phyloP scores from a whole-genome alignment of 495 filamentous ascomycete species.

The Daldinia bambusicola region DNA sequence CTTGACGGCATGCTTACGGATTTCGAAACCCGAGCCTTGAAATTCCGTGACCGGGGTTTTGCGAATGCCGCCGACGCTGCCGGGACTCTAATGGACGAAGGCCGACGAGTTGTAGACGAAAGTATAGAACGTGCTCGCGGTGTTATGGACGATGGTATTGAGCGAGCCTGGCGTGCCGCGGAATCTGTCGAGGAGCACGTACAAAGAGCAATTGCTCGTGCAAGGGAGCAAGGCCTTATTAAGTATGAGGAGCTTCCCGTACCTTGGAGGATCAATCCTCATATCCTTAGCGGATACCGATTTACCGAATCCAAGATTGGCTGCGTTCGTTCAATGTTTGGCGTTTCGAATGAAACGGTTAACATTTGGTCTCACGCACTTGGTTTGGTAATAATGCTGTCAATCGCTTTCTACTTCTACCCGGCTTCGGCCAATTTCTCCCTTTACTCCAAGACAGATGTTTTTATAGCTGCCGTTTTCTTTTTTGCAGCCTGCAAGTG shows the following conservation, averaged over 20 bases:
- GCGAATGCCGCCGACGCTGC: slow-evolving; percentile 71
- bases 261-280: slow-evolving; percentile 94
- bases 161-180: slow-evolving; percentile 78
- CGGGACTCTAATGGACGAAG: slow-evolving; percentile 71
- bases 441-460: slow-evolving; percentile 83
- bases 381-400: slow-evolving; percentile 84
- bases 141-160: slow-evolving; percentile 87
- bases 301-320: slow-evolving; percentile 89
- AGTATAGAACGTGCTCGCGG: slow-evolving; percentile 77
- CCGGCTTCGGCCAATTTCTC: slow-evolving; percentile 86
- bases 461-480: slow-evolving; percentile 90
- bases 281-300: slow-evolving; percentile 90
- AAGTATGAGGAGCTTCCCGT: slow-evolving; percentile 88
- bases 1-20: slow-evolving; percentile 86
- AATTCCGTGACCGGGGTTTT: slow-evolving; percentile 63
- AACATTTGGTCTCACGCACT: slow-evolving; percentile 98
- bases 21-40: slow-evolving; percentile 81
- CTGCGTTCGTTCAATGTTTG: slow-evolving; percentile 84
- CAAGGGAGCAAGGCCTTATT: slow-evolving; percentile 83
- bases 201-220: slow-evolving; percentile 79
- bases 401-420: slow-evolving; percentile 97
- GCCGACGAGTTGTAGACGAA: slow-evolving; percentile 77
- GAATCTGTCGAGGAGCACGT: slow-evolving; percentile 81
- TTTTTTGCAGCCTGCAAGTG: slow-evolving; percentile 98
- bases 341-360: slow-evolving; percentile 88